Conservation (phyloP, 495 filamentous ascomycete species). For the Pyronema omphalodes region DNA sequence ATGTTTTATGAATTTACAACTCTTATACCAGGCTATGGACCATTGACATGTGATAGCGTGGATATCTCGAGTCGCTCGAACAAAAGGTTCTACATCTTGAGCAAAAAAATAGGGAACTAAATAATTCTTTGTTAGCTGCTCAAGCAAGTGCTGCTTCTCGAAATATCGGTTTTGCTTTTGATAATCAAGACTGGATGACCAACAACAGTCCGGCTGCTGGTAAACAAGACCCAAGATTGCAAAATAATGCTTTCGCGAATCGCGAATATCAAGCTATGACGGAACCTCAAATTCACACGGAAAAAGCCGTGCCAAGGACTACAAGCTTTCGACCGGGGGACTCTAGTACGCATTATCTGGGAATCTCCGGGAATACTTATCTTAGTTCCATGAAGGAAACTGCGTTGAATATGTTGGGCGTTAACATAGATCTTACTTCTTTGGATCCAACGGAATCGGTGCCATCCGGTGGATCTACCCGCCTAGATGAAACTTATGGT, state of each 20-base stretch:
- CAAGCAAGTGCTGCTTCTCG: neutral
- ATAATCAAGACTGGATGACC: neutral
- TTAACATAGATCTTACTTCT: conserved; percentile 57
- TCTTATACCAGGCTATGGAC: neutral
- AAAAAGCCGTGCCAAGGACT: neutral
- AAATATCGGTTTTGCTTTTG: conserved; percentile 1
- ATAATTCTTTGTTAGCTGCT: conserved; percentile 13
- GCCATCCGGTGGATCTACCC: conserved; percentile 25
- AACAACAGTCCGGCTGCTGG: neutral
- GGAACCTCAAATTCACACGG: neutral
- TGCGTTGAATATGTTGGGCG: conserved; percentile 51
- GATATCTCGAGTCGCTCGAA: conserved; percentile 49
- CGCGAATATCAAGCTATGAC: conserved; percentile 3
- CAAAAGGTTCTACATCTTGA: conserved; percentile 39
- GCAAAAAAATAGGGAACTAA: conserved; percentile 36
- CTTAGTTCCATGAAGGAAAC: conserved; percentile 59
- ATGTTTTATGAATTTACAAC: neutral
- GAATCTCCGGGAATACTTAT: conserved; percentile 46
- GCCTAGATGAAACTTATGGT: conserved; percentile 41
- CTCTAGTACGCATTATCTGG: conserved; percentile 50
- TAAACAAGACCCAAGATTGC: neutral
- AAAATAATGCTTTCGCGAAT: neutral
- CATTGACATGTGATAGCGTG: conserved; percentile 28
- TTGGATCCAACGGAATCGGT: conserved; percentile 39
- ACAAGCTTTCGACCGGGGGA: conserved; percentile 34